phyloP scores from a whole-genome alignment of 805 yeast species.

The Cyberlindnera americana region DNA sequence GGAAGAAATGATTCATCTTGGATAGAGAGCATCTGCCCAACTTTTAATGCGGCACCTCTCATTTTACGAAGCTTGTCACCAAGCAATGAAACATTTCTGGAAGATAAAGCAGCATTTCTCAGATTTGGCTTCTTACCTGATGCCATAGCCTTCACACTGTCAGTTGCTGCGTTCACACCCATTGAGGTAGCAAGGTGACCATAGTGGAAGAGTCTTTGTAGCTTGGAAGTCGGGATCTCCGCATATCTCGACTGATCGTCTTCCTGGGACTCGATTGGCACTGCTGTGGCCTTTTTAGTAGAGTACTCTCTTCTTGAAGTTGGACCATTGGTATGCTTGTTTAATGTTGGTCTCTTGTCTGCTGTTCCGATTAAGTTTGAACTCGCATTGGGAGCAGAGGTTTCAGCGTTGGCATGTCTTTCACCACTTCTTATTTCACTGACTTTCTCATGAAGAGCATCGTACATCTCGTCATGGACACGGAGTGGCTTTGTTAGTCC shows the following conservation, averaged over 20 bases:
- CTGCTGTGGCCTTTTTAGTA: constrained; percentile 11
- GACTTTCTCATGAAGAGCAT: constrained; percentile 13
- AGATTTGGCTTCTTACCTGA: constrained; percentile 48
- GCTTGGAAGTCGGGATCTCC: constrained; percentile 79
- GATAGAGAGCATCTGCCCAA: constrained; percentile 96
- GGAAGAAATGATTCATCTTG: constrained; percentile 89
- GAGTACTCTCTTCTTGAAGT: constrained; percentile 16
- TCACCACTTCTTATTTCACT: constrained; percentile 9
- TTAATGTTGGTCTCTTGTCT: constrained; percentile 11
- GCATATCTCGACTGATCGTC: constrained; percentile 47
- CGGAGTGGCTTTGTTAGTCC: constrained; percentile 21
- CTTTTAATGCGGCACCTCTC: constrained; percentile 98
- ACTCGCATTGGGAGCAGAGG: constrained; percentile 4
- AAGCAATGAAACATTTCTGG: constrained; percentile 81
- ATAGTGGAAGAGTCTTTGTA: constrained; percentile 89
- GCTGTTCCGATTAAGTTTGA: not conserved
- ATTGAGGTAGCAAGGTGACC: constrained; percentile 91
- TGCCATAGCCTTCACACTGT: constrained; percentile 67
- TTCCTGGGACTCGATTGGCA: constrained; percentile 10
- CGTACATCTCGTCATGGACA: constrained; percentile 26
- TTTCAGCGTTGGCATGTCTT: not conserved
- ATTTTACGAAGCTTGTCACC: constrained; percentile 85
- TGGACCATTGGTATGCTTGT: not conserved
- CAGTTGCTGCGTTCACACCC: constrained; percentile 78
- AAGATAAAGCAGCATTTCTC: constrained; percentile 64